Base-by-base conservation (phyloP, 495 filamentous ascomycete species). In the Hypoxylon trugodes region DNA sequence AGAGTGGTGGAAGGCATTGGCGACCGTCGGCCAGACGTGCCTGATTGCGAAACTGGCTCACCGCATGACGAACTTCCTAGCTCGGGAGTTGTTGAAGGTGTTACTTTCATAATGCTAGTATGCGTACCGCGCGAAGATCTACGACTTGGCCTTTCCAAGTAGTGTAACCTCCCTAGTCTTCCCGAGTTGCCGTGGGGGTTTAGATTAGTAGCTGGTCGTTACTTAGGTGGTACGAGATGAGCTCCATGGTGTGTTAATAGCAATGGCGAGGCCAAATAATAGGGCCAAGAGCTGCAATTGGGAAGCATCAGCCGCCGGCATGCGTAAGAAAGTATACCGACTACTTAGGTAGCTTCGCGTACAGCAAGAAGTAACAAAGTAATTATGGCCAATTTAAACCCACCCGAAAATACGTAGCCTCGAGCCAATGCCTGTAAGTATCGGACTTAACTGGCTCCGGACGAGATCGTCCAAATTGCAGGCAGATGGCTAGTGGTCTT, bases 361-460 rank as follows among this genome's bases (percentile, higher is more conserved):
- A 89, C 85, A 41, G 76, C 12, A 35, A 81, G 73, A 13, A 84
- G 69, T 33, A 81, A 67, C 4, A 80, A 47, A 13, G 79, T 81
- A 30, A 91, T 78, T 1, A 72, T 69, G 61, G 82, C 74, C n/a
- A 91, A 61, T 69, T 92, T 91, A 80, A 85, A 88, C 0, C 90
- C 90, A 3, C 89, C 87, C 12, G 82, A 79, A 69, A 88, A 77
- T 1, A 86, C 79, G 56, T 85, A 87, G 10, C 89, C 90, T 48
- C 82, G 65, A 15, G 86, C 74, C 30, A 93, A 83, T 0, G 87
- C 87, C 71, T 78, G 80, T 73, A 93, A 89, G 64, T 87, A 84
- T 46, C 84, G 82, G 73, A 87, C 89, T 25, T 89, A 80, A 67
- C 81, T 79, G 12, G 83, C 81, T 3, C 90, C 90, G 19, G 90